phyloP scores from a whole-genome alignment of 208 protist genomes.

The Crithidia sp. region DNA sequence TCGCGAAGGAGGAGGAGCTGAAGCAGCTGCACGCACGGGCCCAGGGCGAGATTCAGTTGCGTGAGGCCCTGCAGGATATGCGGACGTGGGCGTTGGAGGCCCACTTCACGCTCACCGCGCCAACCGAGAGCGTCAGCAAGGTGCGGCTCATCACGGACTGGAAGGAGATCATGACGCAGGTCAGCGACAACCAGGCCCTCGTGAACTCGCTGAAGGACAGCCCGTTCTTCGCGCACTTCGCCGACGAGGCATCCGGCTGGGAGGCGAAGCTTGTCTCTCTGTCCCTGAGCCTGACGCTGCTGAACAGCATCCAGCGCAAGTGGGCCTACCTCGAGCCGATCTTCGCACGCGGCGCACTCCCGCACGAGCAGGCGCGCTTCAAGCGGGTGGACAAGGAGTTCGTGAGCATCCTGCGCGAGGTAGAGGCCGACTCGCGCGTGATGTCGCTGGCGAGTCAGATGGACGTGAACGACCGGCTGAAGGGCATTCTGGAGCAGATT shows the following conservation, averaged over 20 bases:
- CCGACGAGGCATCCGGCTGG: conserved; percentile 90
- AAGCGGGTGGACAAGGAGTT: conserved; percentile 97
- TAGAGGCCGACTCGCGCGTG: conserved; percentile 92
- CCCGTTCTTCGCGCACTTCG: conserved; percentile 94
- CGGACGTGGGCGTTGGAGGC: conserved; percentile 91
- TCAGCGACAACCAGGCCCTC: conserved; percentile 96
- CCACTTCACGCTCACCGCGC: conserved; percentile 86
- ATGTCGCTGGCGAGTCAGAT: conserved; percentile 86
- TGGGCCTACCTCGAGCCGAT: conserved; percentile 99
- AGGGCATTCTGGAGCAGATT: conserved; percentile 94
- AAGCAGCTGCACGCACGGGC: conserved; percentile 94
- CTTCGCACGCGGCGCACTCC: conserved; percentile 96
- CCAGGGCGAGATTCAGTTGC: conserved; percentile 94
- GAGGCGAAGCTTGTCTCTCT: conserved; percentile 92
- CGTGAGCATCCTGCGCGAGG: conserved; percentile 85
- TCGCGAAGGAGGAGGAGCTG: conserved; percentile 86
- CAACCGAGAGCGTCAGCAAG: conserved; percentile 52
- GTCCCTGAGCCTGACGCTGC: conserved; percentile 73
- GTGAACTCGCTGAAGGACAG: conserved; percentile 96
- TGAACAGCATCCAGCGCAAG: conserved; percentile 97
- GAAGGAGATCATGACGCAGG: conserved; percentile 95
- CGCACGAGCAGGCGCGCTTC: conserved; percentile 96
- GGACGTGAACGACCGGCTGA: conserved; percentile 88
- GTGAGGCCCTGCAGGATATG: conserved; percentile 96
- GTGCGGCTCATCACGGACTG: conserved; percentile 97